phyloP scores from a whole-genome alignment of 192 early-diverging fungal genomes.

The Endogone sp. region DNA sequence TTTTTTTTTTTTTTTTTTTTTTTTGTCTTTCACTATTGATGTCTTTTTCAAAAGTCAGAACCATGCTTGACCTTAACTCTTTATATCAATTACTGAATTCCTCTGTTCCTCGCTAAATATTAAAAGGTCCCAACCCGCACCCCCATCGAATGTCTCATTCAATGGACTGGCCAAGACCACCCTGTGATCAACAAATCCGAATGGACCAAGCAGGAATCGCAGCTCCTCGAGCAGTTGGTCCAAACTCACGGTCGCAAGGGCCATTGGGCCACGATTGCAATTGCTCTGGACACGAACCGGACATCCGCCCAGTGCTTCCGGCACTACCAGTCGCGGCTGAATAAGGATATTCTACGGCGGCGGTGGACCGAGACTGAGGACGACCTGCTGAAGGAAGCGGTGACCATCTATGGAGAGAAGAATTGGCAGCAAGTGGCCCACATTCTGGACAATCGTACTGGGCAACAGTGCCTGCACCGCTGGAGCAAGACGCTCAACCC shows the following conservation, averaged over 20 bases:
- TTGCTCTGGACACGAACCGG: constrained; percentile 57
- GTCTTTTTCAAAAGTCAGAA: too few relatives aligned
- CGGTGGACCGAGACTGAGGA: constrained; percentile 73
- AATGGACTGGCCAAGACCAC: constrained; percentile 77
- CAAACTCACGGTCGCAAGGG: constrained; percentile 36
- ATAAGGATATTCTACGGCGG: constrained; percentile 30
- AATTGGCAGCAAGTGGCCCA: constrained; percentile 71
- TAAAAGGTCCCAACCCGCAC: constrained; percentile 59
- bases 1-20: too few relatives aligned
- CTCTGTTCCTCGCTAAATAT: too few relatives aligned
- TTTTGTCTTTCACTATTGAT: neutral
- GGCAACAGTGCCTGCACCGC: constrained; percentile 67
- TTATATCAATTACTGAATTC: too few relatives aligned
- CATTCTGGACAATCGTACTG: constrained; percentile 59
- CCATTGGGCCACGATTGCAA: constrained; percentile 66
- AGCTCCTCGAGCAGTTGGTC: constrained; percentile 40
- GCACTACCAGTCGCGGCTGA: constrained; percentile 54
- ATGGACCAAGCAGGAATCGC: constrained; percentile 60
- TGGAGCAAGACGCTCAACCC: constrained; percentile 73
- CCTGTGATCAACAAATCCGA: constrained; percentile 68
- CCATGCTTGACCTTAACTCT: too few relatives aligned
- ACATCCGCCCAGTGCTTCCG: constrained; percentile 74
- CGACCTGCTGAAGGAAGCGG: constrained; percentile 52
- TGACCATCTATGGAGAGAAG: constrained; percentile 61
- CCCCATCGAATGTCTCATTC: constrained; percentile 70